Conservation (phyloP, 2,329 filamentous ascomycete genomes). For the Aspergillus sp. region DNA sequence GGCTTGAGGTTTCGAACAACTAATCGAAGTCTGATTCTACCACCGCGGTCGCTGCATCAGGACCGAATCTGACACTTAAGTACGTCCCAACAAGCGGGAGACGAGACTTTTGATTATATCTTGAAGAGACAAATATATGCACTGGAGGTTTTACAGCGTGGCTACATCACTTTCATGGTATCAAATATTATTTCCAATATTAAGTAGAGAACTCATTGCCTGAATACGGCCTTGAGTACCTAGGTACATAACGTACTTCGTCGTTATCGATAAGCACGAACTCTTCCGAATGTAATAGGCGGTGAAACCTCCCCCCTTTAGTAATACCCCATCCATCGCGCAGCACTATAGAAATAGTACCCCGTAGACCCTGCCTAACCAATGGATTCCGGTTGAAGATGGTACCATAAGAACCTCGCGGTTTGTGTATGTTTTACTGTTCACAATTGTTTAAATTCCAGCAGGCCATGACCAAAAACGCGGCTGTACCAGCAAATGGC, state of each 20-base stretch:
- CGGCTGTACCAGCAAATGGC: slow-evolving; percentile 27
- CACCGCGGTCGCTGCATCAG: background rate
- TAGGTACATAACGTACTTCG: background rate
- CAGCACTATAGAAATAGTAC: background rate
- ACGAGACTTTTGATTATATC: background rate
- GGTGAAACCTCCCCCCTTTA: background rate
- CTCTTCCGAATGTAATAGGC: background rate
- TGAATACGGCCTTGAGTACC: background rate
- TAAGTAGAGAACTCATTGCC: background rate
- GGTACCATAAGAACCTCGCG: background rate
- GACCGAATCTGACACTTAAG: background rate
- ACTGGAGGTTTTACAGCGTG: background rate
- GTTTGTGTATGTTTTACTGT: background rate
- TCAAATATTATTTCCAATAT: background rate
- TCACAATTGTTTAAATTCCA: background rate
- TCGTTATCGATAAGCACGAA: background rate
- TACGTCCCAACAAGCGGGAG: background rate
- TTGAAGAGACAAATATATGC: background rate
- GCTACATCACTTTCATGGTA: background rate
- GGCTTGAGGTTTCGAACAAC: background rate
- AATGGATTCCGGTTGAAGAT: background rate
- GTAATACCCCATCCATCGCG: background rate
- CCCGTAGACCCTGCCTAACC: background rate
- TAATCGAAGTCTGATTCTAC: background rate
- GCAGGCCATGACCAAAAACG: slow-evolving; percentile 20